These are phyloP conservation scores for Torulaspora pretoriensis DNA, from an alignment of 1,139 yeast species.

Conservation along the genomic window DNA sequence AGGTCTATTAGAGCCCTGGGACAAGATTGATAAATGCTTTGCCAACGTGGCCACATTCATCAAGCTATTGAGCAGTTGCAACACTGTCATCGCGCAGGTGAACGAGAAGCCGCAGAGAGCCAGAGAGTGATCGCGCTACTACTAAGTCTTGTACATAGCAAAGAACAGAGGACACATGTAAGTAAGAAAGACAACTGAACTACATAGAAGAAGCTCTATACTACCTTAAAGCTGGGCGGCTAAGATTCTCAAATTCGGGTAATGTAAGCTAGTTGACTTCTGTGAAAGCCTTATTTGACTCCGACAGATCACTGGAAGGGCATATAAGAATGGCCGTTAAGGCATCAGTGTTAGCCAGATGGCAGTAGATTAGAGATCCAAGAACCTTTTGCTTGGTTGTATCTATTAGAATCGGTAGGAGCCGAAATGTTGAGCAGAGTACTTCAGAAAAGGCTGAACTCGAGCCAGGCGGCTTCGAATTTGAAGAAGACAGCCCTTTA, in stretches of 20 bases:
- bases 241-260: not conserved
- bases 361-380: not conserved
- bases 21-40: slow-evolving; percentile 22
- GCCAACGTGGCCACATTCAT: slow-evolving; percentile 20
- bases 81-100: slow-evolving; percentile 23
- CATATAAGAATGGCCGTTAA: slow-evolving; percentile 1
- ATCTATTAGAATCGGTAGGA: not conserved
- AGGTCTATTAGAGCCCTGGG: slow-evolving; percentile 32
- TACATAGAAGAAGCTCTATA: not conserved
- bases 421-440: slow-evolving; percentile 9
- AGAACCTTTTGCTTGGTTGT: not conserved
- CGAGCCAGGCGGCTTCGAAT: slow-evolving; percentile 29
- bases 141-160: not conserved
- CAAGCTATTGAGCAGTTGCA: slow-evolving; percentile 23
- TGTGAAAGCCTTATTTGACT: slow-evolving; percentile 6
- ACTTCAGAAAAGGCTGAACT: slow-evolving; percentile 33
- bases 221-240: slow-evolving; percentile 4
- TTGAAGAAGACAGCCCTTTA: slow-evolving; percentile 70
- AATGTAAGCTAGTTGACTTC: slow-evolving; percentile 1
- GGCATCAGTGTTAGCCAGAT: not conserved
- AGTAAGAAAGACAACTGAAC: not conserved
- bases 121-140: not conserved
- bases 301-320: slow-evolving; percentile 1
- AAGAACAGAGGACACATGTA: not conserved
- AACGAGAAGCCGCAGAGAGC: slow-evolving; percentile 25